These are phyloP conservation scores for Cystofilobasidium macerans DNA, from an alignment of 768 basidiomycete species.

Conservation along the genomic window DNA sequence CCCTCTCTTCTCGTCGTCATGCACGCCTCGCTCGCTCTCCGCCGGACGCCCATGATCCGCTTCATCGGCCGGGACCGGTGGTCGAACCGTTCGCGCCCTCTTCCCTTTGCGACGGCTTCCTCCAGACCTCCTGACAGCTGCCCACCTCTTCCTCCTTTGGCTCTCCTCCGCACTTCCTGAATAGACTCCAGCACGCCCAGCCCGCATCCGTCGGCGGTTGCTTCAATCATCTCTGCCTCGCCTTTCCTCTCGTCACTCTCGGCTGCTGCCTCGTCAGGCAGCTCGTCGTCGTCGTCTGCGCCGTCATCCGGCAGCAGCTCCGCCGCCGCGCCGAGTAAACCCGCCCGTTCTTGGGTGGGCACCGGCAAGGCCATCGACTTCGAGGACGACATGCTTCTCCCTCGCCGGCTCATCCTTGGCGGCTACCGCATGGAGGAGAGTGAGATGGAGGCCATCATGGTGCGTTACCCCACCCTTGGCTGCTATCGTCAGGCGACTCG, in stretches of 20 bases:
- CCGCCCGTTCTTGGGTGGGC: not conserved
- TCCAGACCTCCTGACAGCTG: not conserved
- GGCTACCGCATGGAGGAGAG: not conserved
- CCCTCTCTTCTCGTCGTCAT: no score
- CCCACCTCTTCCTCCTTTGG: not conserved
- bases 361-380: conserved; percentile 5
- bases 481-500: no score
- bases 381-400: conserved; percentile 11
- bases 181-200: not conserved
- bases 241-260: not conserved
- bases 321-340: not conserved
- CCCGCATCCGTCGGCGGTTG: not conserved
- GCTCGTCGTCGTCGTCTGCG: not conserved
- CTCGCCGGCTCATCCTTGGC: not conserved
- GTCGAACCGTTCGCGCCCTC: not conserved
- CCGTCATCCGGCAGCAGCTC: no score
- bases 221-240: not conserved
- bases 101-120: not conserved
- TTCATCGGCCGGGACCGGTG: conserved; percentile 2
- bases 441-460: conserved; percentile 15
- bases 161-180: not conserved
- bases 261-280: not conserved
- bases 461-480: not conserved
- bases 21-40: not conserved
- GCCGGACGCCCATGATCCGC: conserved; percentile 1